Evolutionary conservation across 108 stramenopile genomes (phyloP), one percentile per base, ranked within the genome.

Genomic region (Nitzschia inconspicua): DNA sequence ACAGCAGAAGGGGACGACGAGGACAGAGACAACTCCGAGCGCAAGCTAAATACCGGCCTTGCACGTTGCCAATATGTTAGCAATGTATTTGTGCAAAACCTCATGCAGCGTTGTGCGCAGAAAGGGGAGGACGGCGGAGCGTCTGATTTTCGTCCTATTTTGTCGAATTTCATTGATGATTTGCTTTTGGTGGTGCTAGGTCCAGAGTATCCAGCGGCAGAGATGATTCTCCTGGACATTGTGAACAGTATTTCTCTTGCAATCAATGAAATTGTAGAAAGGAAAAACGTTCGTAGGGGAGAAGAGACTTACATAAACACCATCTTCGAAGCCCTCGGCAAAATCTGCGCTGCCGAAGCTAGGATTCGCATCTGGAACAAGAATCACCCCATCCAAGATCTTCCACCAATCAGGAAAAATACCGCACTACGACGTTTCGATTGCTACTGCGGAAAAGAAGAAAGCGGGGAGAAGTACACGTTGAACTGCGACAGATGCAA

Each of bases 191-290:
- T 89, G 8, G 60, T 88, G 19, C 44, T 83, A 34, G 62, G 88
- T n/a, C 88, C 94, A 29, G 89, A 93, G 67, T 94, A 79, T 72
- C 93, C 95, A 10, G 88, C 92, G 11, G 91, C 96, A 23, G 90
- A 93, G 70, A 78, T 95, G 86, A 63, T 95, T 27, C 71, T 97
- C 13, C 50, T 87, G 10, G 63, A 73, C 6, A 66, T 95, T 35
- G 76, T 66, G 16, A 71, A 60, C 35, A 60, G 60, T 11, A 66
- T 96, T 25, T 63, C 70, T 29, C 59, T 42, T 3, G 91, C 91
- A 44, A 66, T 93, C 24, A 52, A 84, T 26, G 46, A 71, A 41
- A 76, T 83, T 27, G 31, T 47, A 20, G 40, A 35, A 4, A 19
- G 36, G 0, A 60, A 80, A 68, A 44, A 58, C 44, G n/a, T n/a